Base-by-base conservation (phyloP, 1,284 basidiomycete genomes). In the Ceratobasidium sp. region DNA sequence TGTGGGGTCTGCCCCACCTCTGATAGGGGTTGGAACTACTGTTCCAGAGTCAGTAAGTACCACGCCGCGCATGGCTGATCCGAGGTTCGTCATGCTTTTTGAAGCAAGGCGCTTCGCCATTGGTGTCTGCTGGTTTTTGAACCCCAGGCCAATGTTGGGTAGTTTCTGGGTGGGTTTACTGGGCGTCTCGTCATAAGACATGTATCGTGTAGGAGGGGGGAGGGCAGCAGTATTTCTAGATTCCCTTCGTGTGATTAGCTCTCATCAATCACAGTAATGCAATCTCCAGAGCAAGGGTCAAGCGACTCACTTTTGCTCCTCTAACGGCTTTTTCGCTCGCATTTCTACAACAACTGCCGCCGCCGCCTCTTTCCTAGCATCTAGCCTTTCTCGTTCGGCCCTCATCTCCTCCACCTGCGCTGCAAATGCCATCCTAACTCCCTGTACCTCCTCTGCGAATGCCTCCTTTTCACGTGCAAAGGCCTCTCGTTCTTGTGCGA, bases 11-110 rank as follows among this genome's bases (percentile, higher is more conserved):
- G 82, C 0, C 30, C 71, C 57, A 58, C 57, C 58, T 50, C 89
- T 89, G 1, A 85, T 84, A 0, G 92, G 92, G 13, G 91, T 93
- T 3, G 86, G 83, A 3, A 94, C 82, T 0, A 84, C 82, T 78
- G 92, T 87, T 4, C 92, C 92, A 0, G 91, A 92, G 1, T 87
- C 82, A 0, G 92, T 93, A 43, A 93, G 83, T 46, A 94, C 85
- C 43, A 93, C 89, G 2, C 92, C 92, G 79, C 91, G 91, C 92
- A 94, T 94, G 0, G 92, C 91, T 1, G 89, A 91, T 1, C 85
- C 86, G 75, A 63, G 84, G 26, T 81, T 82, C 78, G 73, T 81
- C 80, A 75, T 82, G 80, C 32, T 82, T 78, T 1, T 78, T 78
- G 77, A 82, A 28, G 74, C 62, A 14, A 76, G 62, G 9, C 75